phyloP scores from a whole-genome alignment of 495 filamentous ascomycete genomes.

The Eremomyces bilateralis region DNA sequence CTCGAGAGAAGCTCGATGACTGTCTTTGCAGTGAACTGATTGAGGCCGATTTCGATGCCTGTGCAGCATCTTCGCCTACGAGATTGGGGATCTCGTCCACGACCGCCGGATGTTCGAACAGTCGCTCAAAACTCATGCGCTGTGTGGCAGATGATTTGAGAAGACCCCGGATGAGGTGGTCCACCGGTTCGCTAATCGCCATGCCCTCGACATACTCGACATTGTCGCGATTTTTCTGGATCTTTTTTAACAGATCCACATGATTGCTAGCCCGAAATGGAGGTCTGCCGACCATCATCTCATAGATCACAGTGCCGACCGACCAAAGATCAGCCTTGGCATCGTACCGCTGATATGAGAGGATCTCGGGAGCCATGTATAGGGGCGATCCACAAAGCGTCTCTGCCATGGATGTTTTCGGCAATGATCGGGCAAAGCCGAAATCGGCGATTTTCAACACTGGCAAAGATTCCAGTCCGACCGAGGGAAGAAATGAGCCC shows the following conservation, averaged over 20 bases:
- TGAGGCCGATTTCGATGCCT: constrained; percentile 6
- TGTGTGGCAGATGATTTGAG: constrained; percentile 71
- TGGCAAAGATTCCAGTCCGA: constrained; percentile 67
- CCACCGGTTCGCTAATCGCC: constrained; percentile 51
- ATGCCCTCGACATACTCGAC: constrained; percentile 64
- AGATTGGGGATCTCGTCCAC: constrained; percentile 63
- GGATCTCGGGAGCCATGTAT: constrained; percentile 97
- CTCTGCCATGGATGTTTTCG: constrained; percentile 74
- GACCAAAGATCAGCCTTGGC: constrained; percentile 96
- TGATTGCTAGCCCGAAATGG: constrained; percentile 88
- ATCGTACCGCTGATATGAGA: constrained; percentile 93
- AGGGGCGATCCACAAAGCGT: constrained; percentile 94
- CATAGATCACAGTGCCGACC: constrained; percentile 79
- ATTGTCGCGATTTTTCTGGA: constrained; percentile 63
- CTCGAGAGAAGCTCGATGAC: too few species aligned
- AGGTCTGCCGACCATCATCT: constrained; percentile 81
- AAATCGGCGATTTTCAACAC: constrained; percentile 97
- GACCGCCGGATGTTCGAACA: constrained; percentile 57
- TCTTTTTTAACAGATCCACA: constrained; percentile 77
- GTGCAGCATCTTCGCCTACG: constrained; percentile 41
- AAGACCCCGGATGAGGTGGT: constrained; percentile 55
- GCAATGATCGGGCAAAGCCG: constrained; percentile 80
- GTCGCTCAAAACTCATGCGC: constrained; percentile 58
- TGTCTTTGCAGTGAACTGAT: too few species aligned
- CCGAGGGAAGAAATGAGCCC: constrained; percentile 55